Evolutionary conservation across 108 stramenopile species (phyloP).

Genomic region (Ochromonas danica): DNA sequence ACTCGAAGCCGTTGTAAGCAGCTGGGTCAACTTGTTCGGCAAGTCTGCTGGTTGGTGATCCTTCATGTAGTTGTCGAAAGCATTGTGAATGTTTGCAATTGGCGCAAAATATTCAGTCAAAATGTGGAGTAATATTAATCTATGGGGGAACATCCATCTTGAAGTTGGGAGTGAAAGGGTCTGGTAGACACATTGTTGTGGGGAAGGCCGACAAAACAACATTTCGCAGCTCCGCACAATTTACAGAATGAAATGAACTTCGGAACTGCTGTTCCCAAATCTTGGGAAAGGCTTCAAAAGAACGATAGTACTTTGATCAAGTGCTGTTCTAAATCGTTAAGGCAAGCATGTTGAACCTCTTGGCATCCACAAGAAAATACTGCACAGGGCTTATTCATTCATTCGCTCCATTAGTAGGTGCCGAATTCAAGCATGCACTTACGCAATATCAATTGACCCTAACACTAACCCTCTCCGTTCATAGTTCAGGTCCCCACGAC

Average conservation of each 20-base stretch:
- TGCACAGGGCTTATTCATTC: constrained; percentile 54
- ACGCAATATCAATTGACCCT: no score
- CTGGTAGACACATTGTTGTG: constrained; percentile 88
- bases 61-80: constrained; percentile 84
- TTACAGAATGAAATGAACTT: constrained; percentile 77
- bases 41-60: constrained; percentile 80
- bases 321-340: constrained; percentile 23
- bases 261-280: constrained; percentile 76
- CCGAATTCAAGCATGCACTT: constrained; percentile 51
- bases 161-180: constrained; percentile 97
- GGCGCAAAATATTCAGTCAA: constrained; percentile 67
- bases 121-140: constrained; percentile 81
- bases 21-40: constrained; percentile 64
- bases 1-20: background rate
- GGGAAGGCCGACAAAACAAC: constrained; percentile 94
- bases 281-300: constrained; percentile 86
- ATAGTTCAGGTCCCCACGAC: no score
- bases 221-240: constrained; percentile 95
- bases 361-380: constrained; percentile 84
- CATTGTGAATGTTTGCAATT: constrained; percentile 57
- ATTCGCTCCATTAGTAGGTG: constrained; percentile 7
- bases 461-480: no score
- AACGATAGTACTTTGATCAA: constrained; percentile 95
- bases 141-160: constrained; percentile 94
- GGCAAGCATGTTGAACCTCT: background rate